Conservation (phyloP, 805 yeast species). For the Candida dajiaensis region DNA sequence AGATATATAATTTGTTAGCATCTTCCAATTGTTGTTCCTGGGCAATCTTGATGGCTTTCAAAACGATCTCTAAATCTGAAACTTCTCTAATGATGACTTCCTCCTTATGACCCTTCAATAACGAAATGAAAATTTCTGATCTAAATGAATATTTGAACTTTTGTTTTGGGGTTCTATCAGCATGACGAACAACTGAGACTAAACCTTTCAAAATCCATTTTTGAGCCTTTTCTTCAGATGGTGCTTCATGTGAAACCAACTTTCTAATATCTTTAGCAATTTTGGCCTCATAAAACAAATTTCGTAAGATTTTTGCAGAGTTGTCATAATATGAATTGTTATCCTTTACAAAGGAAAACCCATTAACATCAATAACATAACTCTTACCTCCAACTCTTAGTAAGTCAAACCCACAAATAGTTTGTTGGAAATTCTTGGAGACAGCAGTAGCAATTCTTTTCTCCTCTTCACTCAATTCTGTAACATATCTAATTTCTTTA, state of each 20-base stretch:
- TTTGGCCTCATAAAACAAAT: constrained; percentile 63
- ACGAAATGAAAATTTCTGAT: constrained; percentile 76
- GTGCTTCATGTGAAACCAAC: constrained; percentile 29
- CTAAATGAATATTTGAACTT: constrained; percentile 93
- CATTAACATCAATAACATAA: constrained; percentile 95
- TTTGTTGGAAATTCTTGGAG: constrained; percentile 74
- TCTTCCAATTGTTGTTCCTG: constrained; percentile 78
- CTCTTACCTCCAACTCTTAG: constrained; percentile 83
- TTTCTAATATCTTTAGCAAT: constrained; percentile 37
- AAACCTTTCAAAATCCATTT: constrained; percentile 96
- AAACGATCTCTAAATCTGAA: constrained; percentile 76
- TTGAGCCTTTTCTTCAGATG: constrained; percentile 44
- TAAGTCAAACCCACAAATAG: constrained; percentile 95
- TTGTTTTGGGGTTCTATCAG: constrained; percentile 98
- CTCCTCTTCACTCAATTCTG: constrained; percentile 72
- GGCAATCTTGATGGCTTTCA: constrained; percentile 80
- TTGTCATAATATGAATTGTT: constrained; percentile 79
- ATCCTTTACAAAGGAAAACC: constrained; percentile 96
- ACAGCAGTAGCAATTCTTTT: constrained; percentile 75
- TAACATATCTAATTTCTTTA: constrained; percentile 87
- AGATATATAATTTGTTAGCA: constrained; percentile 62
- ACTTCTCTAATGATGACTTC: constrained; percentile 93
- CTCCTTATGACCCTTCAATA: constrained; percentile 89
- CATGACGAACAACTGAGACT: constrained; percentile 90
- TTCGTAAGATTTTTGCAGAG: constrained; percentile 71